These are phyloP conservation scores for Malus fusca DNA, from an alignment of 306 rosid genomes.

Conservation along the genomic window DNA sequence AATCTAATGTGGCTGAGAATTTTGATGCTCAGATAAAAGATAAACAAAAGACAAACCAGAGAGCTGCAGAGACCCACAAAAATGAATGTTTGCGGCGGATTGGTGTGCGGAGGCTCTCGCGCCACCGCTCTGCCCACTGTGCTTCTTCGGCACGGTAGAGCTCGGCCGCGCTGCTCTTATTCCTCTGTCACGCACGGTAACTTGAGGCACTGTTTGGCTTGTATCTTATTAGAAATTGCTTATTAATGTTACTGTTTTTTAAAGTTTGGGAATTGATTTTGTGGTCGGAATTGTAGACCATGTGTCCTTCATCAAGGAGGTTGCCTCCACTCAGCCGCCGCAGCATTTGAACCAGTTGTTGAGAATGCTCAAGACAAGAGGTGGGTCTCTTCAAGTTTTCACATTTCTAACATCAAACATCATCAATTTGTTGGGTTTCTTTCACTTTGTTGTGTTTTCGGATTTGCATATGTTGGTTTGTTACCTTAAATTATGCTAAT, in stretches of 20 bases:
- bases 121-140: constrained; percentile 51
- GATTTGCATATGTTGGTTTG: background rate
- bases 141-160: constrained; percentile 40
- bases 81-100: constrained; percentile 70
- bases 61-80: constrained; percentile 1
- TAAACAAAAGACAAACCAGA: background rate
- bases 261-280: background rate
- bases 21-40: background rate
- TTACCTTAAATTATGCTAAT: background rate
- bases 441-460: background rate
- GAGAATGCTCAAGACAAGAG: constrained; percentile 64
- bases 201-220: background rate
- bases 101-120: constrained; percentile 57
- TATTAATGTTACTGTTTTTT: background rate
- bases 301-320: constrained; percentile 69
- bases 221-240: background rate
- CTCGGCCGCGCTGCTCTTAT: constrained; percentile 41
- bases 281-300: constrained; percentile 47
- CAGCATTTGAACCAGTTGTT: constrained; percentile 62
- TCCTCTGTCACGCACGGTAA: constrained; percentile 37
- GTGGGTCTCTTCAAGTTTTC: constrained; percentile 24
- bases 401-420: background rate
- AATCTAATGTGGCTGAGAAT: constrained; percentile 15
- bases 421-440: background rate
- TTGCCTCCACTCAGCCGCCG: constrained; percentile 71